A percentile compares a stretch with the other conserved stretches of the same genome.
Evolutionary conservation across 2,329 filamentous ascomycete species (phyloP).

Genomic region (Phyllosticta capitalensis): DNA sequence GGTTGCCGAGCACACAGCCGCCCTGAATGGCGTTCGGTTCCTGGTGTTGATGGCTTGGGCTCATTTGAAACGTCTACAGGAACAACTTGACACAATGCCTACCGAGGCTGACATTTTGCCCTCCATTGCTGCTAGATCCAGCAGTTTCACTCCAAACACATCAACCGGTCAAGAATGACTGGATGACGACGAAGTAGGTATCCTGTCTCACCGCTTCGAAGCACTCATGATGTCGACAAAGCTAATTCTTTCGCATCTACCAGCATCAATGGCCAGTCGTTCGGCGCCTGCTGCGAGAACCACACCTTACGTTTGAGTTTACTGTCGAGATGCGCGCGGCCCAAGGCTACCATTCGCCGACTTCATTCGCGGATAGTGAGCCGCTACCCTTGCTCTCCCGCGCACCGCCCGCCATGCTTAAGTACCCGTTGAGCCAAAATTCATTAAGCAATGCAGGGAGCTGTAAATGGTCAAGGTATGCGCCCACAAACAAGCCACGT

Average conservation of each 20-base stretch:
- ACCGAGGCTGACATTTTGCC: neutral
- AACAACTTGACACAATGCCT: neutral
- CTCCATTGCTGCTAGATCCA: neutral
- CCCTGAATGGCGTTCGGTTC: neutral
- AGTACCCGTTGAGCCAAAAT: neutral
- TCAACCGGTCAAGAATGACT: neutral
- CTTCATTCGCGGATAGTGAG: neutral
- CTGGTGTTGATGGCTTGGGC: neutral
- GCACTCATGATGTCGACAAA: neutral
- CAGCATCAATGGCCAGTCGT: neutral
- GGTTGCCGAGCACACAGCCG: neutral
- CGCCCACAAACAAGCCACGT: neutral
- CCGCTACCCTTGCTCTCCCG: neutral
- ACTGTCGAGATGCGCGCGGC: neutral
- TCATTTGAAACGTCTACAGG: neutral
- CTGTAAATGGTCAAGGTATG: neutral
- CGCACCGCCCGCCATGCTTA: neutral
- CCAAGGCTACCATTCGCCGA: neutral
- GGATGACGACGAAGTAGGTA: neutral
- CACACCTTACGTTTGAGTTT: neutral
- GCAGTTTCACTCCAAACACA: neutral
- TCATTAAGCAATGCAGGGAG: neutral
- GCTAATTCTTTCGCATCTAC: neutral
- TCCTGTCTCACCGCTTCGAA: neutral
- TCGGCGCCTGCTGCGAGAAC: neutral